Base-by-base conservation (phyloP, 805 yeast species). In the Tetrapisispora phaffii region DNA sequence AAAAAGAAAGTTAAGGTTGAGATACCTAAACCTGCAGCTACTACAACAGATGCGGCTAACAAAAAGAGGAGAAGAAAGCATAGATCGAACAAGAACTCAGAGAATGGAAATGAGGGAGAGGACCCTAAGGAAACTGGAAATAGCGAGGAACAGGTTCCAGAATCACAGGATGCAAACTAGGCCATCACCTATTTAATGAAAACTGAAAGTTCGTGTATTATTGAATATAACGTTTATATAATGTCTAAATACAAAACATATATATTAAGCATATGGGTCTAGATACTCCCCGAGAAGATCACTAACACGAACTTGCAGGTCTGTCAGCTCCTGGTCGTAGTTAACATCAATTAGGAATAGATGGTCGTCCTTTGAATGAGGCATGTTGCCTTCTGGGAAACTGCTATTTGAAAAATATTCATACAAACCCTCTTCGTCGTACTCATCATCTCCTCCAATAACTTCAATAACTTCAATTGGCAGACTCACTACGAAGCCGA, bases 1-100 rank as follows among this genome's bases (percentile, higher is more conserved):
- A 88, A 86, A 68, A 87, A 82, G 71, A 82, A 80, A 17, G 23
- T 4, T 3, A 29, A 42, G 22, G 9, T 15, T 9, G 33, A 28
- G 13, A 21, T 23, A 4, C 29, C 8, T 15, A 9, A 7, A 17
- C n/a, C n/a, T n/a, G 10, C 7, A 10, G n/a, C 9, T 10, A 7
- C 15, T 35, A 31, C 10, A 16, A 17, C 13, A 24, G 13, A 36
- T 2, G n/a, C 8, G 4, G 36, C 29, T 15, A 32, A 17, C 10
- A 43, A 43, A 16, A 32, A 24, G 22, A 43, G 40, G 31, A 43
- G 22, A 24, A 43, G 45, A 31, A 36, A 22, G 24, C 45, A 43
- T 19, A 36, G 41, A 33, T 32, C 45, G 13, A 22, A 34, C n/a
- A 31, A 31, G 29, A 32, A 29, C 5, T 15, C 28, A n/a, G 21